phyloP scores from a whole-genome alignment of 108 stramenopile genomes.

The Cyclotella kingstonii region DNA sequence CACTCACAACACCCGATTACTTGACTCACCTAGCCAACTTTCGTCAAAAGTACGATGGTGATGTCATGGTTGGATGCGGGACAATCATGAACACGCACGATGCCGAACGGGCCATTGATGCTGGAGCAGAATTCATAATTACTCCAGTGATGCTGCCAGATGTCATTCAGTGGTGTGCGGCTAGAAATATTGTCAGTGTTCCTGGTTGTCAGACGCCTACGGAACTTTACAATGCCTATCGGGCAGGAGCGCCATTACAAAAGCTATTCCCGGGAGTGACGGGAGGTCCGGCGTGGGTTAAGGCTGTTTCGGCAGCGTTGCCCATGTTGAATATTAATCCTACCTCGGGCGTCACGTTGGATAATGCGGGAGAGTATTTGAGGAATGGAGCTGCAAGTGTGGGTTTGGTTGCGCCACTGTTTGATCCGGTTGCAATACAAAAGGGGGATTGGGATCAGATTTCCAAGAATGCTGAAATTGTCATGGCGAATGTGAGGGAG shows the following conservation, averaged over 20 bases:
- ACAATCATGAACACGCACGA: slow-evolving; percentile 73
- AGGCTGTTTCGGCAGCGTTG: slow-evolving; percentile 77
- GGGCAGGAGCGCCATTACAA: slow-evolving; percentile 78
- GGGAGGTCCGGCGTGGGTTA: slow-evolving; percentile 80
- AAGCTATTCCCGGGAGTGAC: slow-evolving; percentile 89
- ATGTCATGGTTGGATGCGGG: slow-evolving; percentile 87
- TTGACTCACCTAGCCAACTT: slow-evolving; percentile 71
- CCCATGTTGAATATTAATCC: slow-evolving; percentile 84
- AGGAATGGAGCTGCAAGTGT: slow-evolving; percentile 74
- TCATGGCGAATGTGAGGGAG: slow-evolving; percentile 73
- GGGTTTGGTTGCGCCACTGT: slow-evolving; percentile 83
- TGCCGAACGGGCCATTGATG: slow-evolving; percentile 73
- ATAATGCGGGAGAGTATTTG: slow-evolving; percentile 81
- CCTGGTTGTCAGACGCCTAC: slow-evolving; percentile 90
- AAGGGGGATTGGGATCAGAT: slow-evolving; percentile 72
- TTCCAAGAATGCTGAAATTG: slow-evolving; percentile 79
- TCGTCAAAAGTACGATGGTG: slow-evolving; percentile 78
- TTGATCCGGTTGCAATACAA: slow-evolving; percentile 73
- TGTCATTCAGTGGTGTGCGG: slow-evolving; percentile 77
- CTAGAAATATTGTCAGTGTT: slow-evolving; percentile 73
- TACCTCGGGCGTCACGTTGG: slow-evolving; percentile 78
- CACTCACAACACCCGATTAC: slow-evolving; percentile 82
- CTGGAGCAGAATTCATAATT: slow-evolving; percentile 82
- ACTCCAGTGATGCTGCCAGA: slow-evolving; percentile 86
- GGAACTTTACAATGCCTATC: slow-evolving; percentile 70